A percentile compares a stretch with the other conserved stretches of the same genome.
These are phyloP conservation scores for Colletotrichum euphorbiae DNA, from an alignment of 2,329 filamentous ascomycete genomes.

Conservation along the genomic window DNA sequence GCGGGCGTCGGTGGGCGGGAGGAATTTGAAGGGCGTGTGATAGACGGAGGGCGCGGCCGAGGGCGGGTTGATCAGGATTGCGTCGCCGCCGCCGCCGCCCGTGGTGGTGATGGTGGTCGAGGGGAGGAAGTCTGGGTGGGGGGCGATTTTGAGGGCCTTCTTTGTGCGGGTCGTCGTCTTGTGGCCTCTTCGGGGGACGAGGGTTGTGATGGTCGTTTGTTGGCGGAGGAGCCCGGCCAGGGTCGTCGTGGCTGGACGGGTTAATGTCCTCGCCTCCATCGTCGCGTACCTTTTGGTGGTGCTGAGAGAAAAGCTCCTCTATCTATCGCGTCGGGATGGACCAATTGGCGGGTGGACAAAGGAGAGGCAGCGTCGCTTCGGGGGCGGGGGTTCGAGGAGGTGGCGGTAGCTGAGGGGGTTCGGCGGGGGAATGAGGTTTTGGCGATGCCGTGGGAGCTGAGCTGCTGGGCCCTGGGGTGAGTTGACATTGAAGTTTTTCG, in stretches of 20 bases:
- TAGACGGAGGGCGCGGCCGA: slow-evolving; percentile 63
- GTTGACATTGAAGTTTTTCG: slow-evolving; percentile 38
- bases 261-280: slow-evolving; percentile 39
- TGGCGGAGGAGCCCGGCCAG: slow-evolving; percentile 44
- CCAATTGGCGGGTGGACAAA: background rate
- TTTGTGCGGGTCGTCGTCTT: slow-evolving; percentile 67
- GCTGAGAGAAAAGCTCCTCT: background rate
- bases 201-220: slow-evolving; percentile 30
- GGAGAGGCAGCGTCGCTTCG: slow-evolving; percentile 31
- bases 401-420: slow-evolving; percentile 3
- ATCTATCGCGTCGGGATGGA: background rate
- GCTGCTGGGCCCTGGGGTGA: slow-evolving; percentile 15
- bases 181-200: slow-evolving; percentile 54
- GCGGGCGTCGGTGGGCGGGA: slow-evolving; percentile 67
- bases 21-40: slow-evolving; percentile 75
- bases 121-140: slow-evolving; percentile 69
- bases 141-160: slow-evolving; percentile 68
- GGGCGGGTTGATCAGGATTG: slow-evolving; percentile 63
- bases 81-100: slow-evolving; percentile 48
- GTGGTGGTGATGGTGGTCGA: slow-evolving; percentile 40
- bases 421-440: background rate
- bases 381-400: background rate
- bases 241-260: slow-evolving; percentile 45
- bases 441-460: slow-evolving; percentile 1
- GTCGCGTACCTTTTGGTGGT: slow-evolving; percentile 1